These are phyloP conservation scores for Scedosporium boydii DNA, from an alignment of 2,329 filamentous ascomycete species.

Conservation along the genomic window DNA sequence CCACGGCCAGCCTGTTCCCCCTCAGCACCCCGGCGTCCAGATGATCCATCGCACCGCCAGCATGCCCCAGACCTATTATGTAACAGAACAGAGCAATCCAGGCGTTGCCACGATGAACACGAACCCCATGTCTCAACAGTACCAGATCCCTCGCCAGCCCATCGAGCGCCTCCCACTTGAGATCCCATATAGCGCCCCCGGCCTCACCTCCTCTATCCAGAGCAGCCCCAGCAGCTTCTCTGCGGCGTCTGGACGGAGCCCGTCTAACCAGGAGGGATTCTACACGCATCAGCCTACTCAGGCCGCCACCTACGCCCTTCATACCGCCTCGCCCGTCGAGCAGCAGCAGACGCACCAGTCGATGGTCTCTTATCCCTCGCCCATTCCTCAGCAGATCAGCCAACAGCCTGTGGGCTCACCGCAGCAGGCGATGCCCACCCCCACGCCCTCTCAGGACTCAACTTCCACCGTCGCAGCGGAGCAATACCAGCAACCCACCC, in stretches of 20 bases:
- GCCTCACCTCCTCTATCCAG: constrained; percentile 40
- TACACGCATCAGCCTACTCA: constrained; percentile 47
- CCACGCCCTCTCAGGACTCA: constrained; percentile 17
- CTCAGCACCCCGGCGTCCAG: constrained; percentile 34
- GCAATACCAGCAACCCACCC: constrained; percentile 25
- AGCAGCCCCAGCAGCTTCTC: constrained; percentile 52
- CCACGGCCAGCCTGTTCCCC: constrained; percentile 29
- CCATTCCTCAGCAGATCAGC: constrained; percentile 24
- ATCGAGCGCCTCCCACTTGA: constrained; percentile 36
- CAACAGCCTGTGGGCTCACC: constrained; percentile 24
- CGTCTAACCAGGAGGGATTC: constrained; percentile 42
- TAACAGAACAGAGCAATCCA: constrained; percentile 53
- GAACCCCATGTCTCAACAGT: constrained; percentile 36
- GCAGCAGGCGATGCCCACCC: constrained; percentile 25
- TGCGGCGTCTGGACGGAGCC: constrained; percentile 42
- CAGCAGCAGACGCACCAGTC: constrained; percentile 24
- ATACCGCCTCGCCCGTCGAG: constrained; percentile 37
- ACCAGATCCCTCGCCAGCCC: constrained; percentile 39
- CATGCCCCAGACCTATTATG: constrained; percentile 41
- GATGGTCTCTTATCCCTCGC: constrained; percentile 28
- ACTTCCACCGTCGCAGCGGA: constrained; percentile 16
- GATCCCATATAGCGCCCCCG: constrained; percentile 39
- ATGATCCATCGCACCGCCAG: constrained; percentile 40
- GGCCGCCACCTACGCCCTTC: constrained; percentile 37
- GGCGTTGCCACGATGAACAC: constrained; percentile 53